Conservation (phyloP, 805 yeast species). For the Yueomyces sinensis region DNA sequence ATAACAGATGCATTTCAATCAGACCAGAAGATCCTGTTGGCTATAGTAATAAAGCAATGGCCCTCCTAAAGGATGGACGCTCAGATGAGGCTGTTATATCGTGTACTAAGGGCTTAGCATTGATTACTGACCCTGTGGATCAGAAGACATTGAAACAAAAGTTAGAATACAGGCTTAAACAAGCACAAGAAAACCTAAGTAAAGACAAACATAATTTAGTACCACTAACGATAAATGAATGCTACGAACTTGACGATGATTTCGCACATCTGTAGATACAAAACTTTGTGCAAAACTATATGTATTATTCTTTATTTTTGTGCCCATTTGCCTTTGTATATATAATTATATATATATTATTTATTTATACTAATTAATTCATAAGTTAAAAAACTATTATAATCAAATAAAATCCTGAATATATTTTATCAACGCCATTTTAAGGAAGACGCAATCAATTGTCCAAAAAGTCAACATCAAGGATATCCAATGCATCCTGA, state of each 20-base stretch:
- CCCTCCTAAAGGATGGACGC: slow-evolving; percentile 39
- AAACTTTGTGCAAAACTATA: no score
- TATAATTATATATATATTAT: no score
- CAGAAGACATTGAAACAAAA: slow-evolving; percentile 30
- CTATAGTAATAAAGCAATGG: slow-evolving; percentile 57
- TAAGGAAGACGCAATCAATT: no score
- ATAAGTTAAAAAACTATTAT: no score
- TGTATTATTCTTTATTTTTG: no score
- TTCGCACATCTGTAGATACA: no score
- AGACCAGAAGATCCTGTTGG: slow-evolving; percentile 40
- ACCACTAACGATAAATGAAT: slow-evolving; percentile 28
- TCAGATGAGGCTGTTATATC: slow-evolving; percentile 37
- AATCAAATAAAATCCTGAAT: no score
- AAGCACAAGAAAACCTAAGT: slow-evolving; percentile 23
- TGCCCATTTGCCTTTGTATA: no score
- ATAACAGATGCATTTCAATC: slow-evolving; percentile 40
- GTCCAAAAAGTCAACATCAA: background rate
- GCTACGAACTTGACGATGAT: slow-evolving; percentile 13
- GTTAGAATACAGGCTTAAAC: slow-evolving; percentile 37
- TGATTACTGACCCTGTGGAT: slow-evolving; percentile 6
- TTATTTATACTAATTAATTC: no score
- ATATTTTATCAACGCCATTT: no score
- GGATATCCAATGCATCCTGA: background rate
- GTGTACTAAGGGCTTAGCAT: slow-evolving; percentile 35
- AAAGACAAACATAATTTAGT: background rate